Evolutionary conservation across 352 stramenopile genomes (phyloP), one percentile per base, ranked within the genome.

Genomic region (Saprolegnia diclina): DNA sequence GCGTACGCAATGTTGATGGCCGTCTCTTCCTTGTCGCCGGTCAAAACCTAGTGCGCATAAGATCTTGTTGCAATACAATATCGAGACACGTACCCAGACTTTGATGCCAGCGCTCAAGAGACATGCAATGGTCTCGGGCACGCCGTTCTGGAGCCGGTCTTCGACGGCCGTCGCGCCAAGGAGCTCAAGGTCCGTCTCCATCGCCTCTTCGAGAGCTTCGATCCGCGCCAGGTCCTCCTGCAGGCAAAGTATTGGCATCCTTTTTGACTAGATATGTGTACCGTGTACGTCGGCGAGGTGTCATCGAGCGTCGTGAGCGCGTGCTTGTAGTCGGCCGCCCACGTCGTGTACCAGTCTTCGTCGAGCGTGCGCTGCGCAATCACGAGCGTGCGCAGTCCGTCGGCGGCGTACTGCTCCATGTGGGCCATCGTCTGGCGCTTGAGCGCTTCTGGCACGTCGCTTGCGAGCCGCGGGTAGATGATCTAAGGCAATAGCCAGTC

Each of bases 1-100:
- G 86, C 86, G 78, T 92, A 97, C n/a, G 87, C 92, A 73, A 98
- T 98, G 74, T 98, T 98, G 73, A 98, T 97, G n/a, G 95, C 94
- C 0, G 95, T 98, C 71, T 98, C 93, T 71, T 98, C 88, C 76
- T 98, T 98, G 74, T 95, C 87, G 13, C 87, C 87, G 21, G 87
- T 95, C 16, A 95, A 74, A 22, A 95, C 65, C 68, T 65, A 73
- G 29, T n/a, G 24, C 11, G 2, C 3, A 59, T 59, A 19, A 57
- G 22, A 72, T 14, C 65, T 72, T 65, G 7, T 46, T 46, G 46
- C n/a, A n/a, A n/a, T n/a, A 6, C 16, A 14, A 64, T 6, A 13
- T 13, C 24, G 14, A 24, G 19, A 37, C 10, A 71, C 55, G 16
- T 66, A 72, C 82, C 87, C 84, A 94, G 45, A 95, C 88, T 73